phyloP scores from a whole-genome alignment of 2,329 filamentous ascomycete genomes.

The Penicillium rolfsii region DNA sequence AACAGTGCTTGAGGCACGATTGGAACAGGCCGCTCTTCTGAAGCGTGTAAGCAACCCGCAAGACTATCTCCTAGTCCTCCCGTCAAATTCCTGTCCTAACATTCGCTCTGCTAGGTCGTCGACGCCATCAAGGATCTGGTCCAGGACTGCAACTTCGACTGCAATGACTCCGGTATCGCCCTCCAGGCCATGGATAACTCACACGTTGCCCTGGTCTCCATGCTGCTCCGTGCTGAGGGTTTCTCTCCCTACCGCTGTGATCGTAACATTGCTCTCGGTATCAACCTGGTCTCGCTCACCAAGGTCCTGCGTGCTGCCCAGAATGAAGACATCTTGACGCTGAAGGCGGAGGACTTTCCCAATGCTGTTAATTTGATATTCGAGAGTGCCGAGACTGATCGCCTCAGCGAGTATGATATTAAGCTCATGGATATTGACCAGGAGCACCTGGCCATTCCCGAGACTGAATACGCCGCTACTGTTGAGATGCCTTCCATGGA shows the following conservation, averaged over 20 bases:
- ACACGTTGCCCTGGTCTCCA: conserved; percentile 96
- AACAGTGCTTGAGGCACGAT: conserved; percentile 90
- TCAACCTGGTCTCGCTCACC: conserved; percentile 94
- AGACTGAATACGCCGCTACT: conserved; percentile 96
- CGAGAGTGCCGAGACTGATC: conserved; percentile 84
- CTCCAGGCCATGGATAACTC: conserved; percentile 99
- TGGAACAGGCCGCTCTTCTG: conserved; percentile 89
- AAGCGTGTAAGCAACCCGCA: conserved; percentile 73
- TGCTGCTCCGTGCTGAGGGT: conserved; percentile 94
- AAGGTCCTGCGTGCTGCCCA: conserved; percentile 95
- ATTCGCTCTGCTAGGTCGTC: conserved; percentile 68
- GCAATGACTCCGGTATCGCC: conserved; percentile 98
- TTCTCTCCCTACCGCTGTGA: conserved; percentile 98
- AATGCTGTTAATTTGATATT: conserved; percentile 96
- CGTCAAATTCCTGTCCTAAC: conserved; percentile 11
- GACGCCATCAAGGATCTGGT: conserved; percentile 99
- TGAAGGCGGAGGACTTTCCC: conserved; percentile 96
- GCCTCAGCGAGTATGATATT: conserved; percentile 98
- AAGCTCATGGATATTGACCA: conserved; percentile 99
- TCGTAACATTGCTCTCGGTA: conserved; percentile 96
- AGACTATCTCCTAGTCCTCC: neutral
- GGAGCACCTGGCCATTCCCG: conserved; percentile 96
- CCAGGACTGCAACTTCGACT: conserved; percentile 99
- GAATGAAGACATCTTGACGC: conserved; percentile 89
- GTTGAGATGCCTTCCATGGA: conserved; percentile 86